Conservation (phyloP, 1,139 yeast species). For the Torulaspora globosa region DNA sequence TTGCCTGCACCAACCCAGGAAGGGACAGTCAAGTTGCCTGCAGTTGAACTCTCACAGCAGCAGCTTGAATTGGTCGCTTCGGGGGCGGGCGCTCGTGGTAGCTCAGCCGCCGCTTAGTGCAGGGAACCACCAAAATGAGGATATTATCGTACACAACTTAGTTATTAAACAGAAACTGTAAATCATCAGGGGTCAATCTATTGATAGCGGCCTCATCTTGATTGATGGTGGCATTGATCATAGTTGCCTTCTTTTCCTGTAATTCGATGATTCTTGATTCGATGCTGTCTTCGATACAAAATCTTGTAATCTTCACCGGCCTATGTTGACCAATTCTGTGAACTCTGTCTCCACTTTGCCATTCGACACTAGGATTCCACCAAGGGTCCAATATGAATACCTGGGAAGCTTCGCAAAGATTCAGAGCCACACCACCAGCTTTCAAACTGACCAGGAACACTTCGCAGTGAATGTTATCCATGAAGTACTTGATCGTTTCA, state of each 20-base stretch:
- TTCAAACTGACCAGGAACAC: conserved; percentile 90
- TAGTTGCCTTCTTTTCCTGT: conserved; percentile 94
- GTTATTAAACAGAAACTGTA: conserved; percentile 86
- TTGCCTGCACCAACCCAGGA: conserved; percentile 53
- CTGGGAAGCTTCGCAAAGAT: conserved; percentile 93
- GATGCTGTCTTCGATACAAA: conserved; percentile 92
- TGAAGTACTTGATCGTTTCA: conserved; percentile 80
- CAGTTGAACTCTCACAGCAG: conserved; percentile 50
- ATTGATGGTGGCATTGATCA: conserved; percentile 95
- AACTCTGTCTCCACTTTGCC: conserved; percentile 98
- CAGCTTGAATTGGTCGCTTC: conserved; percentile 62
- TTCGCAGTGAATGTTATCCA: conserved; percentile 89
- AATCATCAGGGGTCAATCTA: conserved; percentile 83
- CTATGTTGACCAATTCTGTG: conserved; percentile 95
- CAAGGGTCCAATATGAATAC: conserved; percentile 95
- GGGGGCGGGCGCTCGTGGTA: conserved; percentile 85
- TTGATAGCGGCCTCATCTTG: conserved; percentile 87
- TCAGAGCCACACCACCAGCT: conserved; percentile 98
- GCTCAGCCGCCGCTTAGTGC: conserved; percentile 9
- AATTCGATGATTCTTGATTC: conserved; percentile 93
- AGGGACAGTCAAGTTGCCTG: conserved; percentile 53
- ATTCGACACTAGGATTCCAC: conserved; percentile 99
- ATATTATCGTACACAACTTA: conserved; percentile 29
- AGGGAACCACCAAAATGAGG: too few relatives aligned
- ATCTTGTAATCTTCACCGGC: conserved; percentile 88